Evolutionary conservation across 2,329 filamentous ascomycete genomes (phyloP).

Genomic region (Rutstroemia sp.): DNA sequence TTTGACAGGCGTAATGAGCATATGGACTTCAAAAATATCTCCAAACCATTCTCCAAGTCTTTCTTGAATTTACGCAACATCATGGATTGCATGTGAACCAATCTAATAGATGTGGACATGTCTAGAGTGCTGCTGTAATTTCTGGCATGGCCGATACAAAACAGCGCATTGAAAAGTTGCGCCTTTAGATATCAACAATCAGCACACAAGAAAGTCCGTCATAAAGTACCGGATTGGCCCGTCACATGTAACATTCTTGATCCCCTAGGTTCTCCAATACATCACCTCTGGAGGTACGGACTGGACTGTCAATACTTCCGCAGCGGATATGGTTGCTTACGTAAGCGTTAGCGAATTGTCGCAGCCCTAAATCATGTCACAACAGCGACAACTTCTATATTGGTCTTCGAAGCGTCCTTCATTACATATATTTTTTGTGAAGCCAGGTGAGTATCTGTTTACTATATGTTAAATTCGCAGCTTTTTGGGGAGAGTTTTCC

Average conservation of each 20-base stretch:
- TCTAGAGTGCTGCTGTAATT: not conserved
- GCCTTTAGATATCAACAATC: no score
- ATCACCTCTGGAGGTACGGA: no score
- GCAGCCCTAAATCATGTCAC: conserved; percentile 15
- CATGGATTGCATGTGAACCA: not conserved
- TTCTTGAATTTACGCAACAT: conserved; percentile 4
- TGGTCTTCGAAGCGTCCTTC: not conserved
- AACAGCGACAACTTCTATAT: conserved; percentile 7
- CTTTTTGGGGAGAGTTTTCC: not conserved
- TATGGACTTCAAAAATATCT: conserved; percentile 49
- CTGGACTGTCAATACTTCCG: not conserved
- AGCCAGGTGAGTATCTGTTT: conserved; percentile 16
- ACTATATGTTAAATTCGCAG: not conserved
- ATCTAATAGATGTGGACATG: not conserved
- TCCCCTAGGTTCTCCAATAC: not conserved
- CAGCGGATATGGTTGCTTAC: conserved; percentile 6
- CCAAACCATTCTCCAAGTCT: conserved; percentile 3
- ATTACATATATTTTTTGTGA: conserved; percentile 8
- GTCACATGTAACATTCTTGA: no score
- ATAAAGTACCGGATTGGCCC: no score
- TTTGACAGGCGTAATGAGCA: conserved; percentile 57
- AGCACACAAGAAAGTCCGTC: no score
- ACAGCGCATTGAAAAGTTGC: not conserved
- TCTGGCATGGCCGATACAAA: not conserved
- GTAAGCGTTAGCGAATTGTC: conserved; percentile 22